Conservation (phyloP, 148 eudicot species). For the Pouteria glomerata region DNA sequence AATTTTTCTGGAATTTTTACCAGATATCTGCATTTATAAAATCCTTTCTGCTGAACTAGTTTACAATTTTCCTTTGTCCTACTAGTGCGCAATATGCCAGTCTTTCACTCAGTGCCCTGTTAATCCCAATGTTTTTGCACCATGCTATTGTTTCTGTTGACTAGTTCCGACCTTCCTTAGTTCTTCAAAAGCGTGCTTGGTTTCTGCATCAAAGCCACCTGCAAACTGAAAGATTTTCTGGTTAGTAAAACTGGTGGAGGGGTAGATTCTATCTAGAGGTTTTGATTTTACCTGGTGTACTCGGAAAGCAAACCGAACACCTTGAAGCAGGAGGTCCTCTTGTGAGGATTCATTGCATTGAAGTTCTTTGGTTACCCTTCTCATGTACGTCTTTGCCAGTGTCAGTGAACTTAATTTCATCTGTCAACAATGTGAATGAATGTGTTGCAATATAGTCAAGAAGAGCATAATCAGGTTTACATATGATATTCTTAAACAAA, state of each 20-base stretch:
- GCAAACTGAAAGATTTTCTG: slow-evolving; percentile 43
- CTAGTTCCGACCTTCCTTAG: slow-evolving; percentile 23
- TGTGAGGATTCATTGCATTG: slow-evolving; percentile 31
- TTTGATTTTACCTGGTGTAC: slow-evolving; percentile 65
- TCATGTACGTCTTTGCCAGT: slow-evolving; percentile 63
- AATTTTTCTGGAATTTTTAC: not conserved
- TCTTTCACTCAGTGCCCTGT: not conserved
- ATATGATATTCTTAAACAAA: not conserved
- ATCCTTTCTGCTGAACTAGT: slow-evolving; percentile 7
- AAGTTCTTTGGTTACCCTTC: slow-evolving; percentile 47
- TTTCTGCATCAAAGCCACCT: slow-evolving; percentile 68
- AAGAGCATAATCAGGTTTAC: not conserved
- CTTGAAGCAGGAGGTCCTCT: slow-evolving; percentile 58
- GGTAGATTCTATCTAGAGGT: not conserved
- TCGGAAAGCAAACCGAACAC: slow-evolving; percentile 75
- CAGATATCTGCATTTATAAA: not conserved
- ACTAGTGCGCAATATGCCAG: not conserved
- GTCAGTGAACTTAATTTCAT: slow-evolving; percentile 56
- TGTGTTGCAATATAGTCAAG: not conserved
- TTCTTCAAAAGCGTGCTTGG: slow-evolving; percentile 50
- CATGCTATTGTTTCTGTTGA: slow-evolving; percentile 16
- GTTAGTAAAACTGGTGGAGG: slow-evolving; percentile 4
- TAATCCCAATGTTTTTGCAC: not conserved
- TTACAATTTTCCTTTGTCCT: slow-evolving; percentile 10
- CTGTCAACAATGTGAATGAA: slow-evolving; percentile 25